Evolutionary conservation across 2,329 filamentous ascomycete species (phyloP).

Genomic region (Hymenoscyphus fructigenus): DNA sequence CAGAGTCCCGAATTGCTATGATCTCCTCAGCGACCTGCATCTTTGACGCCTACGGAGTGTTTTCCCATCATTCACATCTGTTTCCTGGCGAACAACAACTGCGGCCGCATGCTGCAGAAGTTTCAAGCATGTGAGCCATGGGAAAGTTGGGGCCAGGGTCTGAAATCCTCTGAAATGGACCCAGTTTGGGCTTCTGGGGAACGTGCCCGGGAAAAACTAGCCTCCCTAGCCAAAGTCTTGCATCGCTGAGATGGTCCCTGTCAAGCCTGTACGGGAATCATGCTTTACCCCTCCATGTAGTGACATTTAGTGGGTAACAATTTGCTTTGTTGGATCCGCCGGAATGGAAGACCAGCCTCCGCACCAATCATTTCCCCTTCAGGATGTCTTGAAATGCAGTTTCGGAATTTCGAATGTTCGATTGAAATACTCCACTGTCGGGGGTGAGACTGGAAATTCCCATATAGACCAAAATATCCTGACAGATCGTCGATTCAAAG

Average conservation of each 20-base stretch:
- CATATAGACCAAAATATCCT: neutral
- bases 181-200: neutral
- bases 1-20: too few species aligned
- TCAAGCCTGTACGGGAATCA: neutral
- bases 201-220: constrained; percentile 4
- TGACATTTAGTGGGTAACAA: neutral
- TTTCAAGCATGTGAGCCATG: neutral
- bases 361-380: neutral
- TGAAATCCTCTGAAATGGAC: neutral
- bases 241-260: neutral
- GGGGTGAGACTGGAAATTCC: neutral
- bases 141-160: neutral
- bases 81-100: neutral
- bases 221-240: too few species aligned
- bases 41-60: too few species aligned
- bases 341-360: neutral
- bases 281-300: neutral
- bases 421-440: neutral
- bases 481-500: neutral
- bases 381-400: neutral
- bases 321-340: neutral
- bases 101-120: neutral
- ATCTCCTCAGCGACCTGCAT: too few species aligned
- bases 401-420: neutral
- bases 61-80: too few species aligned